These are phyloP conservation scores for Microdochium trichocladiopsis DNA, from an alignment of 2,329 filamentous ascomycete genomes.

Conservation along the genomic window DNA sequence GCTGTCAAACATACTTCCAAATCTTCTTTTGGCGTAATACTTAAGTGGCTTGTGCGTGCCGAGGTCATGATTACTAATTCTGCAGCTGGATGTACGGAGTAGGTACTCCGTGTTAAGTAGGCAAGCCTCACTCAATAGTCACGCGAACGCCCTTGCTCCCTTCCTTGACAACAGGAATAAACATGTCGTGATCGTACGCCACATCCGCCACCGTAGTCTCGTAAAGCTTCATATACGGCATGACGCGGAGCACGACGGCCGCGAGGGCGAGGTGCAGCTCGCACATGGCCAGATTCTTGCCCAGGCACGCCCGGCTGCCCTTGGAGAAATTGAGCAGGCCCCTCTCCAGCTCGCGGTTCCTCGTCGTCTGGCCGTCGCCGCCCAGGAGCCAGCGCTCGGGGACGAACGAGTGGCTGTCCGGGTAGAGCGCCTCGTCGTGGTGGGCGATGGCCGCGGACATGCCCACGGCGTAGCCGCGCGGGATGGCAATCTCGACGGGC, in stretches of 20 bases:
- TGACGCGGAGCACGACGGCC: conserved; percentile 15
- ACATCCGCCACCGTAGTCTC: conserved; percentile 19
- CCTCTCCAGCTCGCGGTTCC: conserved; percentile 23
- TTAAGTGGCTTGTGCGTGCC: neutral
- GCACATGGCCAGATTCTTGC: conserved; percentile 21
- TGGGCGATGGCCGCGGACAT: conserved; percentile 30
- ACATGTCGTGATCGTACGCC: conserved; percentile 18
- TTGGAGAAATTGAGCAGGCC: conserved; percentile 33
- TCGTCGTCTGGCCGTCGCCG: conserved; percentile 15
- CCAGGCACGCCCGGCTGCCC: conserved; percentile 33
- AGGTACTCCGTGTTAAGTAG: too few species aligned
- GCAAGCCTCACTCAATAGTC: conserved; percentile 1
- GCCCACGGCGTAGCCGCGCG: conserved; percentile 26
- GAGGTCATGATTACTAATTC: neutral
- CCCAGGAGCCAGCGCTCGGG: conserved; percentile 33
- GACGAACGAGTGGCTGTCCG: conserved; percentile 27
- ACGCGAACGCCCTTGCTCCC: conserved; percentile 9
- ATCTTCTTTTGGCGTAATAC: neutral
- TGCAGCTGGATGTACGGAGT: neutral
- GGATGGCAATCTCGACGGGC: conserved; percentile 16
- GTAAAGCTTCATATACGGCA: conserved; percentile 16
- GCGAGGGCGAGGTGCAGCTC: conserved; percentile 17
- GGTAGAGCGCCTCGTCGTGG: conserved; percentile 27
- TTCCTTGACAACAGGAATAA: conserved; percentile 11
- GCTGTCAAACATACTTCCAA: neutral